phyloP scores from a whole-genome alignment of 345 rosid genomes.

The Linum lewisii region DNA sequence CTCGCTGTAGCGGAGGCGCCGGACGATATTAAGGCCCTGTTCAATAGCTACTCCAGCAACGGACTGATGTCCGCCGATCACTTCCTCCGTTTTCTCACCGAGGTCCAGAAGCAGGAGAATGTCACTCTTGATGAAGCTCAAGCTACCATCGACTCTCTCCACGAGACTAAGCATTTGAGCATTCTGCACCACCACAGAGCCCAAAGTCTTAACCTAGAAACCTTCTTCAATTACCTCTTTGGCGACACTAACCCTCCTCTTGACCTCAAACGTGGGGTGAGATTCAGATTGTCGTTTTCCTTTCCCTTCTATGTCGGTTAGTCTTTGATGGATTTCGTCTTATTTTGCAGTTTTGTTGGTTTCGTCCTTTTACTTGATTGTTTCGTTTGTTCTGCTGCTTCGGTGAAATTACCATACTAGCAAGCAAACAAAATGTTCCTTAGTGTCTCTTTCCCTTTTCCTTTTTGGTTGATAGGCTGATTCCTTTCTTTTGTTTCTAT shows the following conservation, averaged over 20 bases:
- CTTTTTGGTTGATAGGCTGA: neutral
- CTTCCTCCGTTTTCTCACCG: constrained; percentile 45
- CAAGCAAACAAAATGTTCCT: neutral
- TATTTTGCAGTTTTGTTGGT: neutral
- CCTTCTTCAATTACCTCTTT: constrained; percentile 60
- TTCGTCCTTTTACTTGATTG: neutral
- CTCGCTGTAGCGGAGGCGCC: constrained; percentile 68
- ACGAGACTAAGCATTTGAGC: constrained; percentile 28
- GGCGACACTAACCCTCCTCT: constrained; percentile 43
- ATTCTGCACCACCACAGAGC: constrained; percentile 17
- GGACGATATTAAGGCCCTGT: constrained; percentile 46
- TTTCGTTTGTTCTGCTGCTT: too few species aligned
- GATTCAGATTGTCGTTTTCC: neutral
- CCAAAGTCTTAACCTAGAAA: constrained; percentile 47
- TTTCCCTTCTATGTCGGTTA: neutral
- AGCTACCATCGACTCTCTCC: constrained; percentile 36
- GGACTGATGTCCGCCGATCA: constrained; percentile 39
- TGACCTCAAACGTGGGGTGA: constrained; percentile 37
- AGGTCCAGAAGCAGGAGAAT: constrained; percentile 38
- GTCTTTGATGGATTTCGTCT: neutral
- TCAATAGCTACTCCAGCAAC: constrained; percentile 36
- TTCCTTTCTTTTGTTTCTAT: neutral
- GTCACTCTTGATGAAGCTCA: constrained; percentile 47
- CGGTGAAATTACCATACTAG: neutral
- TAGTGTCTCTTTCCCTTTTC: neutral